A percentile compares a stretch with the other conserved stretches of the same genome.
Evolutionary conservation across 495 filamentous ascomycete genomes (phyloP).

Genomic region (Penicillium crystallinum): DNA sequence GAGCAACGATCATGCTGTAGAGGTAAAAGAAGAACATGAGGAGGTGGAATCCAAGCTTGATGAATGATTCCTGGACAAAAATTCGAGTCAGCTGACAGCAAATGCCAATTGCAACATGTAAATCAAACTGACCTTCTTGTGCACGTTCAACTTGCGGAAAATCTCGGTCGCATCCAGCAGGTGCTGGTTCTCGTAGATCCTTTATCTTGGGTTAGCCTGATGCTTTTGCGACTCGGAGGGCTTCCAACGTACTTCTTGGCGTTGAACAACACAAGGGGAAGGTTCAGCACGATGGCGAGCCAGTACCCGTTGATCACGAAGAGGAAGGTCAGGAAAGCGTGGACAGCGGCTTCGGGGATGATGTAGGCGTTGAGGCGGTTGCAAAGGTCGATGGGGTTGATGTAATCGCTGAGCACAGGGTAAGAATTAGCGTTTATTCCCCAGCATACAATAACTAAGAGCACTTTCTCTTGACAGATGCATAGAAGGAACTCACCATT

Average conservation of each 20-base stretch:
- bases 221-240: not conserved
- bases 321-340: constrained; percentile 86
- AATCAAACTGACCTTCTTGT: constrained; percentile 77
- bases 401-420: constrained; percentile 74
- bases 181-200: constrained; percentile 95
- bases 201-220: constrained; percentile 29
- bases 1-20: constrained; percentile 97
- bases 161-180: constrained; percentile 98
- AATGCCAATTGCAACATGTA: not conserved
- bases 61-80: constrained; percentile 79
- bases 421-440: constrained; percentile 8
- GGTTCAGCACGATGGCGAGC: constrained; percentile 85
- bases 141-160: constrained; percentile 96
- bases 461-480: not conserved
- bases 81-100: not conserved
- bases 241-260: constrained; percentile 77
- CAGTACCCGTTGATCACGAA: constrained; percentile 99
- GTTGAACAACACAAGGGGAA: constrained; percentile 90
- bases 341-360: constrained; percentile 95
- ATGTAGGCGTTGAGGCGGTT: constrained; percentile 99
- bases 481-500: constrained; percentile 67
- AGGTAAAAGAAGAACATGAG: constrained; percentile 99
- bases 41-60: constrained; percentile 98
- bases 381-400: constrained; percentile 99
- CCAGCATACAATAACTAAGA: too few relatives aligned